Percentiles rank a stretch among this genome's conserved stretches.
These are phyloP conservation scores for Microdochium trichocladiopsis DNA, from an alignment of 2,329 filamentous ascomycete genomes.

Conservation along the genomic window DNA sequence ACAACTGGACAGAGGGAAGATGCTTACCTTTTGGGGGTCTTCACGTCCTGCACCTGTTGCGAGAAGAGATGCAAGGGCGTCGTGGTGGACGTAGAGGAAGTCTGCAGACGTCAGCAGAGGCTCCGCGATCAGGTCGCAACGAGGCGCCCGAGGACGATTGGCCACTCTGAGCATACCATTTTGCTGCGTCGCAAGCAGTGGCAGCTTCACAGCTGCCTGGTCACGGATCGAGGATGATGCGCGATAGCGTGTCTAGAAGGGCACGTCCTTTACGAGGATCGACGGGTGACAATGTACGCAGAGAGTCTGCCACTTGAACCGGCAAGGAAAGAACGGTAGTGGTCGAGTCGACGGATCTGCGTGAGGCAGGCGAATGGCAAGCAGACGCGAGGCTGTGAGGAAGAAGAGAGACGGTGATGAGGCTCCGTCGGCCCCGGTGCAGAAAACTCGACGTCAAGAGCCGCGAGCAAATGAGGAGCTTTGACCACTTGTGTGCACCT, in stretches of 20 bases:
- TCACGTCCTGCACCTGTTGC: constrained; percentile 73
- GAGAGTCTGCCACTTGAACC: neutral
- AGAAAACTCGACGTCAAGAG: constrained; percentile 1
- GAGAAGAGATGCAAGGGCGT: constrained; percentile 72
- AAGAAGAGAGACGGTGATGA: neutral
- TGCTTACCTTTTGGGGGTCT: constrained; percentile 83
- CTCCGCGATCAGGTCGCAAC: constrained; percentile 3
- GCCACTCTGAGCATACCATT: neutral
- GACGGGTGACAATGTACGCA: neutral
- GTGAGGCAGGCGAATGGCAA: neutral
- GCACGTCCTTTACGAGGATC: neutral
- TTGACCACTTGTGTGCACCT: neutral
- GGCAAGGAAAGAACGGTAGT: neutral
- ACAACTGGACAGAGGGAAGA: constrained; percentile 1
- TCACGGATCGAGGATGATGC: neutral
- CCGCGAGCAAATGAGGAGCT: neutral
- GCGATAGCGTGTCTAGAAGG: neutral
- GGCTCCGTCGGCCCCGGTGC: neutral
- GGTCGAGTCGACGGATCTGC: neutral
- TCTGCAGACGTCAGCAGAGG: constrained; percentile 30
- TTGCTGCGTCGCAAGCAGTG: neutral
- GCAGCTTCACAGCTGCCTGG: neutral
- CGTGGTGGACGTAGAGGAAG: constrained; percentile 66
- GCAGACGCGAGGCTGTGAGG: neutral
- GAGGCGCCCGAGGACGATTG: no score